phyloP scores from a whole-genome alignment of 768 basidiomycete genomes.

The Podaxis sp. region DNA sequence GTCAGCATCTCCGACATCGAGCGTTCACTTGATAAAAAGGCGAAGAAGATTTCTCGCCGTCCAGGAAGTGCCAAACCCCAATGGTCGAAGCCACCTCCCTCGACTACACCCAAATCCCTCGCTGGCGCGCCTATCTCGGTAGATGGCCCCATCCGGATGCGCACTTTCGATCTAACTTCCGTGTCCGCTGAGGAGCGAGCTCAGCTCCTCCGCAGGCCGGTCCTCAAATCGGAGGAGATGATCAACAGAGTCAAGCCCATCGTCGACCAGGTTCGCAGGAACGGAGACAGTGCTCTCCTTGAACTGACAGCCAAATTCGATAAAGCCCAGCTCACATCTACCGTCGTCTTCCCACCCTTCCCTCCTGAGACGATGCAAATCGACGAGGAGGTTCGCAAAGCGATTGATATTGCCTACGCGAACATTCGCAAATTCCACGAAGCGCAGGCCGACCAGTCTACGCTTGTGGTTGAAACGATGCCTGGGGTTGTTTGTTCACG shows the following conservation, averaged over 20 bases:
- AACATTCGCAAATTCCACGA: conserved; percentile 92
- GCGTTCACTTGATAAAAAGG: conserved; percentile 76
- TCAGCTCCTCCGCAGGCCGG: conserved; percentile 79
- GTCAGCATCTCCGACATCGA: conserved; percentile 84
- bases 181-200: conserved; percentile 49
- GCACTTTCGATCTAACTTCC: conserved; percentile 55
- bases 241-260: conserved; percentile 93
- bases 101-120: conserved; percentile 13
- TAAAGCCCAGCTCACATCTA: conserved; percentile 64
- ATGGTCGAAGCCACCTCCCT: conserved; percentile 36
- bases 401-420: conserved; percentile 86
- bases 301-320: conserved; percentile 94
- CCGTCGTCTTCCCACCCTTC: conserved; percentile 79
- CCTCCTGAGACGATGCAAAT: conserved; percentile 57
- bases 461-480: conserved; percentile 91
- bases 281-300: conserved; percentile 84
- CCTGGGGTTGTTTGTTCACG: conserved; percentile 95
- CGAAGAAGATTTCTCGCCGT: conserved; percentile 80
- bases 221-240: conserved; percentile 85
- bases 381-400: conserved; percentile 58
- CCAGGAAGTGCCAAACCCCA: conserved; percentile 91
- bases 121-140: conserved; percentile 17
- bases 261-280: conserved; percentile 76
- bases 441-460: conserved; percentile 71
- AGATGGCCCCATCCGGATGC: conserved; percentile 68